Conservation (phyloP, 2,329 filamentous ascomycete genomes). For the Tolypocladium ophioglossoides region DNA sequence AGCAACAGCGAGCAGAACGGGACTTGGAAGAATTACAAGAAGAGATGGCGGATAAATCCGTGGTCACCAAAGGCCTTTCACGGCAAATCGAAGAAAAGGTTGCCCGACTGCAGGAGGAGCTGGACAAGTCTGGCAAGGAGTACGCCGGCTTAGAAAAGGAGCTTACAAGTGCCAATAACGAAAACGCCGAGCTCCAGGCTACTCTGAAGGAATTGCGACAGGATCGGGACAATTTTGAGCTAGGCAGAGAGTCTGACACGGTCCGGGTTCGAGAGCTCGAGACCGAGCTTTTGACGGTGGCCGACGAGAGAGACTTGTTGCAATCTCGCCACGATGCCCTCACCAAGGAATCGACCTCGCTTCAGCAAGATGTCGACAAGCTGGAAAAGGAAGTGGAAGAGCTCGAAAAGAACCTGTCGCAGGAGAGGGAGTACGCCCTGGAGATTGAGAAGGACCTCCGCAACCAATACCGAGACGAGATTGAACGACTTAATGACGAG, state of each 20-base stretch:
- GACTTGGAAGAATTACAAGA: constrained; percentile 60
- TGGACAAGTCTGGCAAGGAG: constrained; percentile 41
- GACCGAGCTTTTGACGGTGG: constrained; percentile 46
- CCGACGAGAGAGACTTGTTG: constrained; percentile 58
- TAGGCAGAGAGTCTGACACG: constrained; percentile 25
- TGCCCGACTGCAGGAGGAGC: constrained; percentile 53
- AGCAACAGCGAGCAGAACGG: constrained; percentile 46
- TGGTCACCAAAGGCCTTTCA: constrained; percentile 63
- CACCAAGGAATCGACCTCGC: constrained; percentile 51
- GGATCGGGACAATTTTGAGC: constrained; percentile 18
- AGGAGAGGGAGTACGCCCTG: constrained; percentile 46
- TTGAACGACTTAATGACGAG: constrained; percentile 44
- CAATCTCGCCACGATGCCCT: constrained; percentile 60
- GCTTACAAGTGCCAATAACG: constrained; percentile 32
- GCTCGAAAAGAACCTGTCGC: constrained; percentile 36
- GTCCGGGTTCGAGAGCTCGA: constrained; percentile 44
- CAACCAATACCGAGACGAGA: constrained; percentile 31
- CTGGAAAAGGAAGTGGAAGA: constrained; percentile 36
- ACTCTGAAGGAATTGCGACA: constrained; percentile 31
- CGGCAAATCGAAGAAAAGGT: constrained; percentile 66
- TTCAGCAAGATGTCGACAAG: constrained; percentile 52
- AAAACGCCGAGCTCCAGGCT: constrained; percentile 32
- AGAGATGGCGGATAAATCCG: constrained; percentile 69
- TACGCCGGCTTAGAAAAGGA: constrained; percentile 42
- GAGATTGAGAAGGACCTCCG: constrained; percentile 51